phyloP scores from a whole-genome alignment of 2,329 filamentous ascomycete species.

The Phialophora macrospora region DNA sequence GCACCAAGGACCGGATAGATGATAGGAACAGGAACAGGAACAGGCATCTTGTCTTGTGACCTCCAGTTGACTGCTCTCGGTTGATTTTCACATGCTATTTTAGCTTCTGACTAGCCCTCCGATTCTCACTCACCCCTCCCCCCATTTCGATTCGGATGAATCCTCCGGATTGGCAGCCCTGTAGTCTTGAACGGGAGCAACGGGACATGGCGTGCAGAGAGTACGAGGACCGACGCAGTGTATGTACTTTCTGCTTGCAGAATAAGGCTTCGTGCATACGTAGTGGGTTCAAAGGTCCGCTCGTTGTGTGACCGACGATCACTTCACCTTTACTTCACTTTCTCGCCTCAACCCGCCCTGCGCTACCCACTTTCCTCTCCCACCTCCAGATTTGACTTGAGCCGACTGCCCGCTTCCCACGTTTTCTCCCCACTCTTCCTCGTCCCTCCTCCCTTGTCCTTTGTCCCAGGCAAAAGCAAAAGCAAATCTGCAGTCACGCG shows the following conservation, averaged over 20 bases:
- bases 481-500: not conserved
- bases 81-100: constrained; percentile 10
- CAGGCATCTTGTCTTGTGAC: constrained; percentile 21
- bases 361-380: constrained; percentile 5
- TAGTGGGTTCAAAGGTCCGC: too few relatives aligned
- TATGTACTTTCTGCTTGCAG: constrained; percentile 2
- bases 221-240: not conserved
- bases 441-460: not conserved
- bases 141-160: not conserved
- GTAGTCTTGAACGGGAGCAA: not conserved
- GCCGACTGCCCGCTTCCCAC: constrained; percentile 4
- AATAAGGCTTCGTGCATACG: constrained; percentile 9
- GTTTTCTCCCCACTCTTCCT: constrained; percentile 2
- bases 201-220: not conserved
- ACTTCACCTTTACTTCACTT: constrained; percentile 1
- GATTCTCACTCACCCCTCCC: constrained; percentile 1
- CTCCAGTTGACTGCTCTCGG: not conserved
- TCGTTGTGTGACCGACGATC: constrained; percentile 11
- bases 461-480: not conserved
- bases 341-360: constrained; percentile 1
- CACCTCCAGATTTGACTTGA: constrained; percentile 5
- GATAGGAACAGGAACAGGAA: constrained; percentile 11
- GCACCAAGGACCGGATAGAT: not conserved
- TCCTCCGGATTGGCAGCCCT: constrained; percentile 6
- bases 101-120: constrained; percentile 3